Evolutionary conservation across 2,329 filamentous ascomycete genomes (phyloP).

Genomic region (Sclerotinia spermophila): DNA sequence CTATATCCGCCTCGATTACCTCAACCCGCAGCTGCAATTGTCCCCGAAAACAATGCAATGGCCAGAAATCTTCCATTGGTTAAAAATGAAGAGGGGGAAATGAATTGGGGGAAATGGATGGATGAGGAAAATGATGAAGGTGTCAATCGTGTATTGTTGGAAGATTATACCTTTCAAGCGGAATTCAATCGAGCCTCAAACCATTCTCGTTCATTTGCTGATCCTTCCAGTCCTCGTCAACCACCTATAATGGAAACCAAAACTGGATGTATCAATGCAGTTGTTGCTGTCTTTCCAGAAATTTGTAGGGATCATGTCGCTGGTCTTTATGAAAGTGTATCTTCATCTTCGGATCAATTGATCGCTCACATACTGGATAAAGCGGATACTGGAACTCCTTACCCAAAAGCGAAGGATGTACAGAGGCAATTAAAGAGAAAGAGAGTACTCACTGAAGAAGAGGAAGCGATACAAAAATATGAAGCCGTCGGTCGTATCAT

Average conservation of each 20-base stretch:
- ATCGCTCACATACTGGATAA: conserved; percentile 42
- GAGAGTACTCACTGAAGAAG: conserved; percentile 37
- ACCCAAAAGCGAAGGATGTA: conserved; percentile 44
- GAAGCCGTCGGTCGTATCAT: conserved; percentile 32
- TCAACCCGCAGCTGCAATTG: background rate
- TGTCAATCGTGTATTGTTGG: conserved; percentile 5
- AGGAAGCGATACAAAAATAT: conserved; percentile 38
- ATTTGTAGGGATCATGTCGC: conserved; percentile 43
- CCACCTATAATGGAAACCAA: conserved; percentile 15
- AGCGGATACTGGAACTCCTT: conserved; percentile 40
- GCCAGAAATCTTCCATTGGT: background rate
- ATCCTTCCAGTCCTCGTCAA: background rate
- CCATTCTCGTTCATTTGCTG: background rate
- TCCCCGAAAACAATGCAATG: background rate
- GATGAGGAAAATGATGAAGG: conserved; percentile 4
- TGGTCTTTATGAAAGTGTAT: conserved; percentile 37
- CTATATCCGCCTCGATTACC: background rate
- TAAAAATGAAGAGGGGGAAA: background rate
- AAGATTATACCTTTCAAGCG: background rate
- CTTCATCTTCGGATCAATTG: conserved; percentile 30
- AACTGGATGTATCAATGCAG: conserved; percentile 35
- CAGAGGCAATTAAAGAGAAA: conserved; percentile 39
- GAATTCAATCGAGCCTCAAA: background rate
- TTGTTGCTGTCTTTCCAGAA: conserved; percentile 46
- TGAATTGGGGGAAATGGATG: conserved; percentile 1